Base-by-base conservation (phyloP, 1,139 yeast species). In the Hyphopichia buzzinii region DNA sequence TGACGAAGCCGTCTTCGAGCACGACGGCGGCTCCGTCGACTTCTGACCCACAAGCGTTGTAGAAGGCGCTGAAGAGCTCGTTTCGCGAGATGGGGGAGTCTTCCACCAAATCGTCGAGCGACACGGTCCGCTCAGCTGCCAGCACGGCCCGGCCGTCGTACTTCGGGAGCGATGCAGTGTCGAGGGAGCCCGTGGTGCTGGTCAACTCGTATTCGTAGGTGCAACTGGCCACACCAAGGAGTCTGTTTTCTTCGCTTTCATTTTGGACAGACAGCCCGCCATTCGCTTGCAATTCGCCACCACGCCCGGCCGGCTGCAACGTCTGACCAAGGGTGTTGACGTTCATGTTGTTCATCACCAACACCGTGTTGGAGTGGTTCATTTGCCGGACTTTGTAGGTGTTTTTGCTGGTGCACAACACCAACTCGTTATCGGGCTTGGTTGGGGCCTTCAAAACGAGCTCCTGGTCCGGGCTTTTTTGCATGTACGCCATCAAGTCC, bases 341-440 rank as follows among this genome's bases (percentile, higher is more conserved):
- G n/a, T 48, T 46, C 49, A 53, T 42, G 34, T 65, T 59, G 24
- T 67, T 62, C 55, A 79, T 59, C 24, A 89, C 48, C 47, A 88
- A 57, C 10, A 85, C 81, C 1, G 94, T 76, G 55, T 90, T 89
- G 8, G 96, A 85, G 57, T 90, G 97, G 54, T 87, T 86, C 69
- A 86, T 82, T 49, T 84, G 90, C 33, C 90, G 72, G 15, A 89
- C 53, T 37, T 68, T 68, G 75, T 79, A 88, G 0, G 95, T 84
- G 37, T 67, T 58, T 28, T 62, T 47, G 7, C 61, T 50, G 1
- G 94, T 76, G 41, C 90, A 82, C n/a, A 86, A 55, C 19, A 81
- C 85, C 17, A 84, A 69, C 30, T 74, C 74, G 16, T 69, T 57
- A 5, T 61, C 43, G 16, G 39, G 52, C 4, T 54, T 50, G 10